Percentiles rank a stretch among this genome's conserved stretches.
phyloP scores from a whole-genome alignment of 2,329 filamentous ascomycete genomes.

The Fusarium pseudoanthophilum region DNA sequence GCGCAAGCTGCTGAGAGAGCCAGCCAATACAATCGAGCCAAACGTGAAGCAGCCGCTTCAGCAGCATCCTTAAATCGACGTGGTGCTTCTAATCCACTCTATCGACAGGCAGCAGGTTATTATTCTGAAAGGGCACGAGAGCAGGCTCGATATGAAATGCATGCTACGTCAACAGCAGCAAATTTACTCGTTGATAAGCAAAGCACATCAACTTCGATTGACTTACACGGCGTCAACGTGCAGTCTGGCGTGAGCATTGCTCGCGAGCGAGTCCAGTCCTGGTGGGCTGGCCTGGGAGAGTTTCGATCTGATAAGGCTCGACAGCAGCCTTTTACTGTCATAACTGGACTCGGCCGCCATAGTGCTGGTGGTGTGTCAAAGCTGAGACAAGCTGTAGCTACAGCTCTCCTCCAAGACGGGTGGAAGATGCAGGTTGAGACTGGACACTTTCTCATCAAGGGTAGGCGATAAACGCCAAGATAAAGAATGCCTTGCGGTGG shows the following conservation, averaged over 20 bases:
- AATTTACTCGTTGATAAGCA: conserved; percentile 76
- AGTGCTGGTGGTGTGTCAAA: conserved; percentile 79
- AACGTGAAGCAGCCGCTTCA: conserved; percentile 48
- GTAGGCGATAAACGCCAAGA: conserved; percentile 53
- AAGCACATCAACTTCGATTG: conserved; percentile 70
- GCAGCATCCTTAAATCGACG: conserved; percentile 57
- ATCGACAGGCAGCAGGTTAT: conserved; percentile 78
- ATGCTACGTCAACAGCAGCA: conserved; percentile 72
- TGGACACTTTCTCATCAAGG: conserved; percentile 77
- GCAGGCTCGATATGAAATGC: conserved; percentile 66
- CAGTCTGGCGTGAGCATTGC: conserved; percentile 84
- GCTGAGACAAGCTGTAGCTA: conserved; percentile 82
- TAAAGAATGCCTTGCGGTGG: not conserved
- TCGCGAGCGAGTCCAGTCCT: conserved; percentile 70
- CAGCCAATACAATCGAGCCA: conserved; percentile 45
- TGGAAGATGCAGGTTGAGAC: conserved; percentile 83
- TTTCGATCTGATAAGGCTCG: conserved; percentile 62
- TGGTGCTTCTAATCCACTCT: conserved; percentile 75
- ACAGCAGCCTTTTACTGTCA: conserved; percentile 72
- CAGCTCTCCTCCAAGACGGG: conserved; percentile 78
- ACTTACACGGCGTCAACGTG: conserved; percentile 87
- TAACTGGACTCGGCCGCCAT: conserved; percentile 85
- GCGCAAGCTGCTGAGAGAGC: conserved; percentile 45
- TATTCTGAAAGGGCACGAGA: conserved; percentile 79
- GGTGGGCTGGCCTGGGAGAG: conserved; percentile 82